These are phyloP conservation scores for Blastobotrys parvus DNA, from an alignment of 805 yeast species.

Conservation along the genomic window DNA sequence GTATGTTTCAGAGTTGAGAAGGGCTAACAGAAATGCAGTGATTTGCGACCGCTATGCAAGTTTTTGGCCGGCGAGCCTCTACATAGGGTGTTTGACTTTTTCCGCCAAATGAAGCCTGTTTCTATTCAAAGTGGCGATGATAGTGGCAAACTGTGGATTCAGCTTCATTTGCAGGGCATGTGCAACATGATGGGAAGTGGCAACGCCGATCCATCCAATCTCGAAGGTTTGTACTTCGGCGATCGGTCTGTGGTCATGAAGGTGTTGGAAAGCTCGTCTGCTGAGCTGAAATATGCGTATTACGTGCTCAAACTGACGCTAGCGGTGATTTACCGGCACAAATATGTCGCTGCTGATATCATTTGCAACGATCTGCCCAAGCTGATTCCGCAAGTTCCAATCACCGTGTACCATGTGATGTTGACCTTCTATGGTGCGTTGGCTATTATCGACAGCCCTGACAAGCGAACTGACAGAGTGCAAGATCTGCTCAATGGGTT, in stretches of 20 bases:
- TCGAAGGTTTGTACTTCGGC: constrained; percentile 17
- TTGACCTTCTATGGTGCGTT: constrained; percentile 21
- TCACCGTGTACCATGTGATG: constrained; percentile 19
- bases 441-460: constrained; percentile 20
- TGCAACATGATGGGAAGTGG: constrained; percentile 16
- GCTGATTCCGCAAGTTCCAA: constrained; percentile 15
- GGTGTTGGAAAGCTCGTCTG: constrained; percentile 8
- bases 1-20: constrained; percentile 6
- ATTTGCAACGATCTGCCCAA: constrained; percentile 16
- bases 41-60: constrained; percentile 19
- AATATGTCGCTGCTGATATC: constrained; percentile 17
- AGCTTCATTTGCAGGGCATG: constrained; percentile 15
- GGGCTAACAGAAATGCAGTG: constrained; percentile 7
- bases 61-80: constrained; percentile 20
- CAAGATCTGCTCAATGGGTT: constrained; percentile 21
- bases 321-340: constrained; percentile 19
- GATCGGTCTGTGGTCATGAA: constrained; percentile 7
- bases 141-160: constrained; percentile 18
- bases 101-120: constrained; percentile 13
- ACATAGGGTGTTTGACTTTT: constrained; percentile 13
- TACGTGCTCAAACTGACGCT: constrained; percentile 15
- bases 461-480: constrained; percentile 17
- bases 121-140: constrained; percentile 12
- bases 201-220: constrained; percentile 13
- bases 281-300: constrained; percentile 18